Conservation (phyloP, 177 flowering plant species). For the Vitis hybrid region DNA sequence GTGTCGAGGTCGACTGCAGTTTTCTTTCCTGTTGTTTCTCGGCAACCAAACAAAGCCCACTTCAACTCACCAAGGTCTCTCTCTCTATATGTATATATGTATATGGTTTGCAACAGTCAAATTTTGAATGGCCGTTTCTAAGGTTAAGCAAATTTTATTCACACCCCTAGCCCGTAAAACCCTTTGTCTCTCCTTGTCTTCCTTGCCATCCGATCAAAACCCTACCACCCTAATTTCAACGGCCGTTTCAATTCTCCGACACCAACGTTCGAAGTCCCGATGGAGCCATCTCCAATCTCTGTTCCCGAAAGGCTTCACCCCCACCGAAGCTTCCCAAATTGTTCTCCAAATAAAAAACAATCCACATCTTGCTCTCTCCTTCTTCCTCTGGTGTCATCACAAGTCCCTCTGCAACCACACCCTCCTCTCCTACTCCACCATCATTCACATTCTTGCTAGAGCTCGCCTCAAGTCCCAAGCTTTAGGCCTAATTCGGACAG, state of each 20-base stretch:
- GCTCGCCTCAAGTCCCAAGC: constrained; percentile 54
- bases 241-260: constrained; percentile 57
- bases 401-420: constrained; percentile 54
- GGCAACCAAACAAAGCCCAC: no score
- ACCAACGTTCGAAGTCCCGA: constrained; percentile 74
- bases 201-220: constrained; percentile 14
- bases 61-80: no score
- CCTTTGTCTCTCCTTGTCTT: constrained; percentile 6
- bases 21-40: no score
- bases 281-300: constrained; percentile 65
- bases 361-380: constrained; percentile 70
- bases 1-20: no score
- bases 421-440: constrained; percentile 60
- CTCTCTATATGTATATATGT: no score
- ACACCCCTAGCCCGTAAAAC: background rate
- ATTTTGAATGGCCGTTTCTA: constrained; percentile 10
- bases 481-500: constrained; percentile 38
- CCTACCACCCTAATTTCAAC: constrained; percentile 30
- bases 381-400: constrained; percentile 59
- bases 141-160: constrained; percentile 6
- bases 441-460: constrained; percentile 75
- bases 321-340: constrained; percentile 58
- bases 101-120: no score
- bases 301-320: constrained; percentile 49
- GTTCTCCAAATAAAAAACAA: constrained; percentile 59